Evolutionary conservation across 306 rosid species (phyloP), one percentile per base, ranked within the genome.

Genomic region (Vicia faba): DNA sequence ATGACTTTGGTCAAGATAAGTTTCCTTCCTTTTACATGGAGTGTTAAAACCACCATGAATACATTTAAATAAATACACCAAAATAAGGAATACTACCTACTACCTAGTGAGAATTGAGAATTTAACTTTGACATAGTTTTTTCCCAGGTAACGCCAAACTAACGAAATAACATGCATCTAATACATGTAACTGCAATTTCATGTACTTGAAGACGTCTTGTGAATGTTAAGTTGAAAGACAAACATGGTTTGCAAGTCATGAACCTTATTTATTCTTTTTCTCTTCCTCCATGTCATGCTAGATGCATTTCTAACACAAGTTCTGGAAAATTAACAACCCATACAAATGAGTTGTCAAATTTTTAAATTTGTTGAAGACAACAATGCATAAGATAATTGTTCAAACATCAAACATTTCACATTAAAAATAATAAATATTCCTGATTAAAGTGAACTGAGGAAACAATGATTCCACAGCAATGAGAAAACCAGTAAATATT

Each of bases 331-430:
- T 50, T n/a, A 70, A 76, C 53, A 53, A 49, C 15, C 58, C 49
- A 40, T 70, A 64, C 61, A 64, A 33, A 33, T 41, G 67, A 44
- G 61, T 69, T 15, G 38, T 55, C 63, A 39, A 11, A 20, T 41
- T 38, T 70, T 48, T 18, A 77, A 71, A 48, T 49, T 64, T 64
- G 57, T 71, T 49, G 31, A 71, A 65, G 69, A 39, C 23, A 61
- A 35, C 61, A 72, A 19, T 3, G 63, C 35, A 43, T 4, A 35
- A 50, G 48, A 45, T 20, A 14, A 35, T 74, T 11, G 38, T 61
- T 49, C 2, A 13, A 51, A 49, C 26, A 61, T 64, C 33, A 49
- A 66, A 53, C 45, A 75, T 18, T 70, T 19, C 20, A 9, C 66
- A 36, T 40, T 10, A 43, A 20, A 59, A 29, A 14, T 4, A 28